phyloP scores from a whole-genome alignment of 306 rosid species.

The Trifolium dubium region DNA sequence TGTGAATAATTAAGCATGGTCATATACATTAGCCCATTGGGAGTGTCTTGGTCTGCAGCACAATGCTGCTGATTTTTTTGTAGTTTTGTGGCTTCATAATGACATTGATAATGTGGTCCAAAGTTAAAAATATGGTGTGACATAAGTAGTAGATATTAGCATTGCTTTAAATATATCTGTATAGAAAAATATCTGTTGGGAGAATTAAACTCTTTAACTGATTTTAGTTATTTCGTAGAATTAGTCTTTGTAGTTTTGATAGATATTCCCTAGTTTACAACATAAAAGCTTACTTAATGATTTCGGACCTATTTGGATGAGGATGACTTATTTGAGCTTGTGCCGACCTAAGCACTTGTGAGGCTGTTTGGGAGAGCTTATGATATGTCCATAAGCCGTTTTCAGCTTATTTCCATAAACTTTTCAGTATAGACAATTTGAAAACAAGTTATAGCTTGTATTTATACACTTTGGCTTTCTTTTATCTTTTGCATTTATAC shows the following conservation, averaged over 20 bases:
- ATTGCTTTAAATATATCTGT: background rate
- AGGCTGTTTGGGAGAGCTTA: no score
- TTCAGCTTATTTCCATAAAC: no score
- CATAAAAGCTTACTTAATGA: background rate
- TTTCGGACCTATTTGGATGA: background rate
- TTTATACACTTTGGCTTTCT: no score
- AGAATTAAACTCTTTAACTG: background rate
- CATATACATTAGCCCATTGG: constrained; percentile 2
- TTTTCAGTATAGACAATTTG: no score
- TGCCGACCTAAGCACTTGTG: no score
- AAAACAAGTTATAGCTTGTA: no score
- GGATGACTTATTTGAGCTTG: no score
- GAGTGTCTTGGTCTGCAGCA: constrained; percentile 3
- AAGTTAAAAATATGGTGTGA: background rate
- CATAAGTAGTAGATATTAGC: background rate
- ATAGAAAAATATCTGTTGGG: background rate
- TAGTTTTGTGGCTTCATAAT: constrained; percentile 27
- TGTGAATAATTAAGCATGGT: constrained; percentile 1
- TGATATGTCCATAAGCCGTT: no score
- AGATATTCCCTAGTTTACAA: no score
- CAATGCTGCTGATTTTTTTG: background rate
- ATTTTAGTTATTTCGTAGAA: background rate
- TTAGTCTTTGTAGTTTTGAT: background rate
- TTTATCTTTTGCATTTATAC: no score
- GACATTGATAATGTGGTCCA: background rate